Evolutionary conservation across 805 yeast genomes (phyloP).

Genomic region (Dipodascus albidus): DNA sequence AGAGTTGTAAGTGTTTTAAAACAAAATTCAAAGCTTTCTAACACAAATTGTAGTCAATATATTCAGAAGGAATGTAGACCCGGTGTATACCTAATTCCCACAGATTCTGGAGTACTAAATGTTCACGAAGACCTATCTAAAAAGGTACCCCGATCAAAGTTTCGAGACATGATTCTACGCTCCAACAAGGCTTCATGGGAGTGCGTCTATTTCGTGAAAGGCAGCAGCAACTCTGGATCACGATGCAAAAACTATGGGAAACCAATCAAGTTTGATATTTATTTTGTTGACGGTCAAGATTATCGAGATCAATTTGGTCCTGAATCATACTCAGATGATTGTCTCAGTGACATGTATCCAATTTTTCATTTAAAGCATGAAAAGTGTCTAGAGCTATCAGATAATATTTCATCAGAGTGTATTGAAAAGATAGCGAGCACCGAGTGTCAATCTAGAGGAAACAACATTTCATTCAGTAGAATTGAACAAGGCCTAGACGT

Average conservation of each 20-base stretch:
- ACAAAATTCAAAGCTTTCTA: background rate
- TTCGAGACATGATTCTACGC: background rate
- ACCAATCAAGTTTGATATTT: background rate
- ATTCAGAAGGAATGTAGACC: background rate
- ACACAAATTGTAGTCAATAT: background rate
- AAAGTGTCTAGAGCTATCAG: background rate
- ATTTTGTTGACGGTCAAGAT: background rate
- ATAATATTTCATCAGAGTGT: background rate
- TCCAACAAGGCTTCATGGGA: background rate
- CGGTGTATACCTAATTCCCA: background rate
- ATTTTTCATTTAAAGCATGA: background rate
- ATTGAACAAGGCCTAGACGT: background rate
- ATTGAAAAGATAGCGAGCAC: background rate
- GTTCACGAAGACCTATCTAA: background rate
- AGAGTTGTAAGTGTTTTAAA: background rate
- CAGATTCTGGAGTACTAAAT: background rate
- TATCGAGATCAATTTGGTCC: background rate
- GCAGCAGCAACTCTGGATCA: background rate
- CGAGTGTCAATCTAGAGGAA: background rate
- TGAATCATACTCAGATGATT: background rate
- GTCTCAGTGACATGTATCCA: background rate
- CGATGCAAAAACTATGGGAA: background rate
- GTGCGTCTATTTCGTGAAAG: background rate
- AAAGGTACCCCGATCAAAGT: background rate
- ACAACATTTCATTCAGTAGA: background rate